Conservation (phyloP, 306 rosid genomes). For the Castanea sativa region DNA sequence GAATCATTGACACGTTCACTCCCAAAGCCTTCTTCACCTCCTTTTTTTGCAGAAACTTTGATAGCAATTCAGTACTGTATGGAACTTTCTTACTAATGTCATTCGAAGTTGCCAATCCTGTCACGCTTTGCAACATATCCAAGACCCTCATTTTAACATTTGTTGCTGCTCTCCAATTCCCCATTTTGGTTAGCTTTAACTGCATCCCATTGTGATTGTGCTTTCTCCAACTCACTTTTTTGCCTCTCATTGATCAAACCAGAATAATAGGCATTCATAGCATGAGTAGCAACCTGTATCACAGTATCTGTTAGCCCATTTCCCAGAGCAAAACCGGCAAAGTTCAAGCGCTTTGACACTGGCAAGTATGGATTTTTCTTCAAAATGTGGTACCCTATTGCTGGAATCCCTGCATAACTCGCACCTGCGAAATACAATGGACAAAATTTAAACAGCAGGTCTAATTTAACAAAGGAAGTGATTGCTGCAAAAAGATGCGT, state of each 20-base stretch:
- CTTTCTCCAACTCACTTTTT: slow-evolving; percentile 43
- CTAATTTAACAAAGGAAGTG: slow-evolving; percentile 44
- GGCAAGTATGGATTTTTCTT: slow-evolving; percentile 30
- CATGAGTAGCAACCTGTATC: slow-evolving; percentile 56
- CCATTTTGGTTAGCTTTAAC: slow-evolving; percentile 19
- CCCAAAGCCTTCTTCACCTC: slow-evolving; percentile 51
- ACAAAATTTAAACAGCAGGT: slow-evolving; percentile 48
- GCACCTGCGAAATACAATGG: slow-evolving; percentile 76
- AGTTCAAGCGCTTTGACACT: slow-evolving; percentile 30
- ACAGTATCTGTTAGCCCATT: slow-evolving; percentile 66
- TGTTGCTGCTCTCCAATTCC: slow-evolving; percentile 55
- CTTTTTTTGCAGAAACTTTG: slow-evolving; percentile 28
- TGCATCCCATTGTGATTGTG: slow-evolving; percentile 51
- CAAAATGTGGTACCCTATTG: slow-evolving; percentile 61
- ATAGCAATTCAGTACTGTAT: slow-evolving; percentile 37
- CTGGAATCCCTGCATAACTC: slow-evolving; percentile 77
- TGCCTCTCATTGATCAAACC: slow-evolving; percentile 73
- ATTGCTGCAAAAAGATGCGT: slow-evolving; percentile 63
- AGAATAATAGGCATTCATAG: slow-evolving; percentile 38
- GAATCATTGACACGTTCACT: slow-evolving; percentile 33
- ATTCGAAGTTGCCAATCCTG: slow-evolving; percentile 66
- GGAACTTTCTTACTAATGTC: slow-evolving; percentile 46
- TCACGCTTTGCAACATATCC: slow-evolving; percentile 35
- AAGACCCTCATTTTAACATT: slow-evolving; percentile 28
- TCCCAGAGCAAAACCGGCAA: slow-evolving; percentile 68